Conservation (phyloP, 805 yeast genomes). For the Cyberlindnera xylosilytica region DNA sequence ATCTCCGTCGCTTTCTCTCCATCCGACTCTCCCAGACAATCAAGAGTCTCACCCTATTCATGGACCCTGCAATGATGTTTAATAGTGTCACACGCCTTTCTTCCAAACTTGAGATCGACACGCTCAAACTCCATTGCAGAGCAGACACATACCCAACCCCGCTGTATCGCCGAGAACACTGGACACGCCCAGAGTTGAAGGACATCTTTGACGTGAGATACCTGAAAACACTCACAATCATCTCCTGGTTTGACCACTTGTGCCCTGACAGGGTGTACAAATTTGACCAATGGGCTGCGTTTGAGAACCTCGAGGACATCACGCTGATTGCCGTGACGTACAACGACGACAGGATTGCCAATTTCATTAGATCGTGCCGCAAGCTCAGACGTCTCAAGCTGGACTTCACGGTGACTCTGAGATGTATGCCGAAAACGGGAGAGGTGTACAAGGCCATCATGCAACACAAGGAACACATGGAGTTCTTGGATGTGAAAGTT, state of each 20-base stretch:
- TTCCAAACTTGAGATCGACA: constrained; percentile 32
- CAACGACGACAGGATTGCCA: constrained; percentile 29
- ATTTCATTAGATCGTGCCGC: constrained; percentile 31
- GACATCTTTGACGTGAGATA: constrained; percentile 36
- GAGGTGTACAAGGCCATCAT: constrained; percentile 33
- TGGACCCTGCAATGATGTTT: constrained; percentile 37
- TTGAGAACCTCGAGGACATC: constrained; percentile 34
- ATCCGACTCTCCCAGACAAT: constrained; percentile 24
- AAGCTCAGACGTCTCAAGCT: constrained; percentile 35
- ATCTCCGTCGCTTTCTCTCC: constrained; percentile 26
- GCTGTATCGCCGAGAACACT: constrained; percentile 26
- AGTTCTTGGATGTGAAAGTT: constrained; percentile 38
- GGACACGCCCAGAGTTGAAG: constrained; percentile 26
- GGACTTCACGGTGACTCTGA: constrained; percentile 35
- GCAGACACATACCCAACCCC: constrained; percentile 34
- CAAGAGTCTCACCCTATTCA: constrained; percentile 31
- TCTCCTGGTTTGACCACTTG: constrained; percentile 41
- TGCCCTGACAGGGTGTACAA: constrained; percentile 32
- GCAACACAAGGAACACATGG: constrained; percentile 31
- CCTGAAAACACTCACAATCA: constrained; percentile 36
- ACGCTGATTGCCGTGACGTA: constrained; percentile 38
- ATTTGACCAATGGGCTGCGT: constrained; percentile 36
- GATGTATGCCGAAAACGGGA: constrained; percentile 32
- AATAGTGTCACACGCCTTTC: constrained; percentile 27
- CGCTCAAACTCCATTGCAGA: constrained; percentile 40